Conservation (phyloP, 306 rosid genomes). For the Fagus sylvatica region DNA sequence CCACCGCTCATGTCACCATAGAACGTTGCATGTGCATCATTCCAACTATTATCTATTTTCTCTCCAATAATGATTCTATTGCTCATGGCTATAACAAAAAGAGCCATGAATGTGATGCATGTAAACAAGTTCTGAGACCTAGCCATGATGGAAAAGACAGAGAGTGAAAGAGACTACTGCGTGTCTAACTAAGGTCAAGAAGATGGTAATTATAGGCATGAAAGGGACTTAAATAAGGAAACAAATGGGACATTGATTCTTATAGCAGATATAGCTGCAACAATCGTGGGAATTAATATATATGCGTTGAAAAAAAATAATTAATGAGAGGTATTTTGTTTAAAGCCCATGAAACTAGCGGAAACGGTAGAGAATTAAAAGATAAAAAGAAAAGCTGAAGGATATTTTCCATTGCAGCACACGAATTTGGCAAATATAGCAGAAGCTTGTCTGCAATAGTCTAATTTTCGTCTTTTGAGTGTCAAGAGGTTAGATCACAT, state of each 20-base stretch:
- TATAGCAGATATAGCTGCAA: background rate
- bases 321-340: too few relatives aligned
- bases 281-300: too few relatives aligned
- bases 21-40: slow-evolving; percentile 68
- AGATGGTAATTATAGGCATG: background rate
- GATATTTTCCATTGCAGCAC: too few relatives aligned
- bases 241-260: background rate
- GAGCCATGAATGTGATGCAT: slow-evolving; percentile 17
- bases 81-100: slow-evolving; percentile 16
- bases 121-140: slow-evolving; percentile 11
- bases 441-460: too few relatives aligned
- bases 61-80: background rate
- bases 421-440: too few relatives aligned
- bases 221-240: background rate
- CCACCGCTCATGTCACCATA: slow-evolving; percentile 59
- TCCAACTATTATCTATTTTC: slow-evolving; percentile 27
- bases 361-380: too few relatives aligned
- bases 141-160: slow-evolving; percentile 28
- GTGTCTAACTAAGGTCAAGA: background rate
- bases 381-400: too few relatives aligned
- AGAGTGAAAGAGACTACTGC: background rate
- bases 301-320: too few relatives aligned
- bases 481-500: too few relatives aligned
- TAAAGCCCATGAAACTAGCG: too few relatives aligned
- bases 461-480: too few relatives aligned